Base-by-base conservation (phyloP, 139 green algal species). In the Chlamydomonas asymmetrica region DNA sequence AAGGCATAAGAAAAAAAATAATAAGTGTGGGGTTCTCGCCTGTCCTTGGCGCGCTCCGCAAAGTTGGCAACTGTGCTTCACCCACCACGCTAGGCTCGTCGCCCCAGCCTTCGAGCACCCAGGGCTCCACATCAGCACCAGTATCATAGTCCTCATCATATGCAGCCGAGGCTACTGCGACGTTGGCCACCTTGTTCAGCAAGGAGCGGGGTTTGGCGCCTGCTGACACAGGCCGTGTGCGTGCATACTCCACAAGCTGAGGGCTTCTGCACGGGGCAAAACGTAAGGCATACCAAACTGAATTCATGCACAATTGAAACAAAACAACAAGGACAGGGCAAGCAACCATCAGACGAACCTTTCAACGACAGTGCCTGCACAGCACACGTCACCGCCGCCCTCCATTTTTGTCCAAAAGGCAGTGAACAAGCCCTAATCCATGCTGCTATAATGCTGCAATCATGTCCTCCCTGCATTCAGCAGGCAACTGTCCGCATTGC, bases 41-140 rank as follows among this genome's bases (percentile, higher is more conserved):
- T 27, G 32, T 62, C n/a, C n/a, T n/a, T n/a, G n/a, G 32, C 5
- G 10, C 54, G 16, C 54, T 62, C 54, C 29, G 25, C 54, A 62
- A 25, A 23, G 25, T 62, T 13, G 54, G 54, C 56, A 27, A 63
- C 56, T 10, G 56, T 63, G 18, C 27, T 38, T 38, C 29, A 34
- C 66, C 71, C 48, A 77, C 71, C 71, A 77, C 71, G 59, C 71
- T 77, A 4, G 71, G 71, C 2, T 59, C 71, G 32, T 81, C 75
- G 23, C 66, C 66, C 75, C 75, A 81, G 57, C 75, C 75, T 9
- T 81, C 75, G 20, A 81, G 45, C 27, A 74, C 57, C 75, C 75
- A 81, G 1, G 75, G 65, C 57, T 81, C 75, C 6, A 56, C 39
- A 18, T 81, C 75, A 32, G 29, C 66, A 34, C 63, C 64, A 9